Evolutionary conservation across 306 rosid genomes (phyloP).

Genomic region (Arachis stenosperma): DNA sequence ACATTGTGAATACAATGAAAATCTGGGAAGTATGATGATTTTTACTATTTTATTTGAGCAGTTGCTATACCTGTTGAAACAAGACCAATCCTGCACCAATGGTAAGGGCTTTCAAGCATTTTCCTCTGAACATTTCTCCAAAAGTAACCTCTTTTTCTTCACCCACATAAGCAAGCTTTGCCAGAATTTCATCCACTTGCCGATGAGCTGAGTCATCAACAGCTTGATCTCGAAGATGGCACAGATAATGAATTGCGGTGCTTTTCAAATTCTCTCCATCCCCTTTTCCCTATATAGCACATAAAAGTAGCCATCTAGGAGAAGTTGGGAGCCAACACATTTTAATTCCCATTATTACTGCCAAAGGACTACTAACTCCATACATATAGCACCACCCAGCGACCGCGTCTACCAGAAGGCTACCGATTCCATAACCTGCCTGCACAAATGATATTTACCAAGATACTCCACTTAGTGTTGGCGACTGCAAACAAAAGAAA

Average conservation of each 20-base stretch:
- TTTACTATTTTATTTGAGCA: constrained; percentile 37
- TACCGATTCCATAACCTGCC: too few relatives aligned
- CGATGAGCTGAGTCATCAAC: constrained; percentile 58
- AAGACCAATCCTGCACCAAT: constrained; percentile 85
- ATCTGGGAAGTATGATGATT: constrained; percentile 25
- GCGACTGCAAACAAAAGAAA: too few relatives aligned
- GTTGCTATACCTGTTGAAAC: constrained; percentile 86
- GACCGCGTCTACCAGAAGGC: constrained; percentile 32
- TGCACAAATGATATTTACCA: too few relatives aligned
- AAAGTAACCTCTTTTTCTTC: too few relatives aligned
- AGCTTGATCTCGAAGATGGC: constrained; percentile 64
- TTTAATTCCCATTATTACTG: constrained; percentile 84
- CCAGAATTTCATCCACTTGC: too few relatives aligned
- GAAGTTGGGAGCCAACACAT: constrained; percentile 93
- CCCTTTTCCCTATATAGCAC: constrained; percentile 80
- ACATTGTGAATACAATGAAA: too few relatives aligned
- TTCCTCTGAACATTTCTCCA: constrained; percentile 2
- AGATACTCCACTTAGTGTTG: too few relatives aligned
- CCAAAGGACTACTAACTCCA: constrained; percentile 67
- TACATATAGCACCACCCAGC: constrained; percentile 95
- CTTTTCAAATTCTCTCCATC: constrained; percentile 55
- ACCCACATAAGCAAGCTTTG: too few relatives aligned
- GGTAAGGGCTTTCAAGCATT: constrained; percentile 74
- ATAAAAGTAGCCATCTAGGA: constrained; percentile 90
- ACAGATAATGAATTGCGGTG: constrained; percentile 55